Evolutionary conservation across 169 alveolate species (phyloP), one percentile per base, ranked within the genome.

Genomic region (Eimeria necatrix): DNA sequence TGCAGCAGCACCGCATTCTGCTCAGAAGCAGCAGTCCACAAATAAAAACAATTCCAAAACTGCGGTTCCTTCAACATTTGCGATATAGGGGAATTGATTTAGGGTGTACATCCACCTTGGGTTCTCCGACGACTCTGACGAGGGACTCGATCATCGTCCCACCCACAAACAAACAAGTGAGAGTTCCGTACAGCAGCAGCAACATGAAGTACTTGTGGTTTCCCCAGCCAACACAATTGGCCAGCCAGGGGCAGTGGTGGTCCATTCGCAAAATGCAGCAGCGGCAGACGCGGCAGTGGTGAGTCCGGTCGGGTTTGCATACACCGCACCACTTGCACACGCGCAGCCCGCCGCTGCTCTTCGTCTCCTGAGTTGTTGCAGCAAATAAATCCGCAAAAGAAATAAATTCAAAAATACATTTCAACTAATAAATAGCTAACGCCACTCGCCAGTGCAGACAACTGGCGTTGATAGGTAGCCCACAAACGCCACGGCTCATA

Each of bases 301-400:
- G 98, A 26, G 98, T 94, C 46, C 99, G 95, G 93, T 98, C 99
- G 3, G 99, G 99, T 89, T 98, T 98, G 94, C 97, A 98, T 90
- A 32, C 96, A 93, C 96, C 97, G 87, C 99, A 98, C 96, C 97
- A 98, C 60, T 98, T 95, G 96, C 99, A 99, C 95, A 98, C 98
- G 91, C 99, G 96, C 59, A 99, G 97, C 97, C 87, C 93, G 10
- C 96, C 96, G 41, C 71, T 41, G 94, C 99, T 97, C 91, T 98
- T 97, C 83, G 98, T 99, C 78, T 99, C 99, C 94, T 99, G 99
- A 8, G 22, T 18, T 71, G 32, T 71, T 24, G 22, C 22, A 7
- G 32, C 49, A 71, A 24, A 71, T 32, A 71, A 12, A 71, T 71
- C 16, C 80, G 2, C 0, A 0, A 59, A 59, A 20, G 20, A 16